phyloP scores from a whole-genome alignment of 148 eudicot species.

The Mesembryanthemum crystallinum region DNA sequence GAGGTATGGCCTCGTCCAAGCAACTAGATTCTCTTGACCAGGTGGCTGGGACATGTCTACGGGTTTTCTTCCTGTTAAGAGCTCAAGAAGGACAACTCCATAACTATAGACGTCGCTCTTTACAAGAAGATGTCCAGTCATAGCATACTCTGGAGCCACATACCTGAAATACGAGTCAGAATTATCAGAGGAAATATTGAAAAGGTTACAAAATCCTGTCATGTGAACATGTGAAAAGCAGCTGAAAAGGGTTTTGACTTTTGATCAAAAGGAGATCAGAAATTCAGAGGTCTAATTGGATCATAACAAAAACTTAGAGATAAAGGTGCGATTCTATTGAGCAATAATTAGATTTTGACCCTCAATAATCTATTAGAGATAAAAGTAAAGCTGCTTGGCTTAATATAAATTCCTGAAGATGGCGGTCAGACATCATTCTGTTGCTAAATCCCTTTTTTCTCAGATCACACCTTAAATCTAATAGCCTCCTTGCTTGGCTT shows the following conservation, averaged over 20 bases:
- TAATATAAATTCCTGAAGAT: too few species aligned
- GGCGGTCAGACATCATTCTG: too few species aligned
- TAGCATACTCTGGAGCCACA: conserved; percentile 98
- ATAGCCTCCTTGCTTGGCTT: too few species aligned
- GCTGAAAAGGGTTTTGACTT: not conserved
- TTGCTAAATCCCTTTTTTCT: too few species aligned
- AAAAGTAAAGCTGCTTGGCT: too few species aligned
- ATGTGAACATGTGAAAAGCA: not conserved
- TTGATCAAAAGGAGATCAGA: not conserved
- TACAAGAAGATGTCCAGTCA: conserved; percentile 98
- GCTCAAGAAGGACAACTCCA: conserved; percentile 97
- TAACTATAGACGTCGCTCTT: conserved; percentile 97
- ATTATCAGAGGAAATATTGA: not conserved
- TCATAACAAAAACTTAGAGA: too few species aligned
- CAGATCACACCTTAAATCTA: too few species aligned
- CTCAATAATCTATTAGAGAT: too few species aligned
- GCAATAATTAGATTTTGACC: too few species aligned
- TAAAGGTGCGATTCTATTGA: too few species aligned
- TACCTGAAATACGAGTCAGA: conserved; percentile 45
- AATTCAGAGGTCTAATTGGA: too few species aligned
- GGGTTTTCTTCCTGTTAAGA: conserved; percentile 84
- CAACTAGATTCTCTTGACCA: conserved; percentile 81
- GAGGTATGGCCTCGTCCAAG: conserved; percentile 83
- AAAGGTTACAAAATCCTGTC: not conserved
- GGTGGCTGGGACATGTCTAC: conserved; percentile 93